Conservation (phyloP, 345 rosid species). For the Populus nigra region DNA sequence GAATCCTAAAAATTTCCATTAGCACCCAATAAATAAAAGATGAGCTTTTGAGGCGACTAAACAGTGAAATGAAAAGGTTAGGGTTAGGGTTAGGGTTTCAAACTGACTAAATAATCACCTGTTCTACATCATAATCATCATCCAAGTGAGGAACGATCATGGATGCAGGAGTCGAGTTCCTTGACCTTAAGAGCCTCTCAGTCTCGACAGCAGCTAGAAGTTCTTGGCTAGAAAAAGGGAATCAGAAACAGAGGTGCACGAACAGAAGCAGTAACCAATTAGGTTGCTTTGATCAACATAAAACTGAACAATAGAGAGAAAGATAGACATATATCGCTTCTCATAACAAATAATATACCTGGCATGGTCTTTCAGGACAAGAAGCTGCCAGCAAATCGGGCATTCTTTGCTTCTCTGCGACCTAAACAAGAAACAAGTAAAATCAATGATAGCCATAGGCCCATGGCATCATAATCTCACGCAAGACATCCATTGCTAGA, state of each 20-base stretch:
- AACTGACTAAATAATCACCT: slow-evolving; percentile 40
- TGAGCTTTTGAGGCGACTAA: neutral
- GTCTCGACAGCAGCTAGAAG: slow-evolving; percentile 64
- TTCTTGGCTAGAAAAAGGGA: slow-evolving; percentile 60
- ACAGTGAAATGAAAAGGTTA: neutral
- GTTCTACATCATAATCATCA: slow-evolving; percentile 47
- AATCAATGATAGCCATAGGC: neutral
- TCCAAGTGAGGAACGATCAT: slow-evolving; percentile 20
- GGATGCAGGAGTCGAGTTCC: slow-evolving; percentile 33
- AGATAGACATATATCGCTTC: neutral
- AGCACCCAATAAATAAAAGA: neutral
- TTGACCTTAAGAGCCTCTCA: slow-evolving; percentile 55
- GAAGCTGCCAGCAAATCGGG: slow-evolving; percentile 83
- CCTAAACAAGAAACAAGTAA: slow-evolving; percentile 44
- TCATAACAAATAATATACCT: slow-evolving; percentile 37
- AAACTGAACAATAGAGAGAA: neutral
- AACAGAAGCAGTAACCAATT: slow-evolving; percentile 10
- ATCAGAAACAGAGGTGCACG: neutral
- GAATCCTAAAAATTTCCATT: slow-evolving; percentile 45
- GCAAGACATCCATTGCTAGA: neutral
- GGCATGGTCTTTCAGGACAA: slow-evolving; percentile 63
- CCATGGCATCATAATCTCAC: neutral
- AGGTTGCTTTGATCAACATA: slow-evolving; percentile 11
- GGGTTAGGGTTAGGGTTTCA: neutral
- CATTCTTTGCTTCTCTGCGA: slow-evolving; percentile 95